Conservation (phyloP, 441 rosid genomes). For the Melianthus villosus region DNA sequence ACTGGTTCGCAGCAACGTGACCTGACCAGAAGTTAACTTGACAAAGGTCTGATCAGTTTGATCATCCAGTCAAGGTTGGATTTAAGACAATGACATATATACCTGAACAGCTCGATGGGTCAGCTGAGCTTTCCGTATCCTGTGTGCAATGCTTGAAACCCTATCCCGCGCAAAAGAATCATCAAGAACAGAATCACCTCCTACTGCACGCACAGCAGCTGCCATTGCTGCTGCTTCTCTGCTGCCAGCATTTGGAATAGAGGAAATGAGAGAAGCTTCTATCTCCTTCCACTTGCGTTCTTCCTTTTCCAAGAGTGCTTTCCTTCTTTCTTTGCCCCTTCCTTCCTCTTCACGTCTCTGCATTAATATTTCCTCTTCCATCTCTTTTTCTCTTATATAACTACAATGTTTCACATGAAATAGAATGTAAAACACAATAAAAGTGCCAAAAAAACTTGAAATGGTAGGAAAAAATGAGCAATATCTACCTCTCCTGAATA, state of each 20-base stretch:
- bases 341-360: conserved; percentile 99
- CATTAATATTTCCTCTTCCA: conserved; percentile 97
- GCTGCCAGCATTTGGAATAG: conserved; percentile 96
- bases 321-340: conserved; percentile 97
- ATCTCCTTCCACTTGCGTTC: conserved; percentile 99
- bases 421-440: conserved; percentile 2
- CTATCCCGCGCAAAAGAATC: conserved; percentile 99
- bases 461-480: conserved; percentile 9
- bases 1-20: no score
- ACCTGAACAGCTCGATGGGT: conserved; percentile 93
- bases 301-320: conserved; percentile 95
- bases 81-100: conserved; percentile 2
- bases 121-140: conserved; percentile 81
- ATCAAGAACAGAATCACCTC: conserved; percentile 98
- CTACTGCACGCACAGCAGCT: conserved; percentile 99
- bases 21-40: no score
- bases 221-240: conserved; percentile 99
- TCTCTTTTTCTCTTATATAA: conserved; percentile 96
- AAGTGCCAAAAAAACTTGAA: conserved; percentile 4
- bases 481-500: conserved; percentile 84
- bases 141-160: conserved; percentile 93
- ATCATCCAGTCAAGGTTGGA: no score
- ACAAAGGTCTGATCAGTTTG: no score
- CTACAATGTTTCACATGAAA: conserved; percentile 22
- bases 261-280: conserved; percentile 97